phyloP scores from a whole-genome alignment of 129 eudicot species.

The Solidago caesia region DNA sequence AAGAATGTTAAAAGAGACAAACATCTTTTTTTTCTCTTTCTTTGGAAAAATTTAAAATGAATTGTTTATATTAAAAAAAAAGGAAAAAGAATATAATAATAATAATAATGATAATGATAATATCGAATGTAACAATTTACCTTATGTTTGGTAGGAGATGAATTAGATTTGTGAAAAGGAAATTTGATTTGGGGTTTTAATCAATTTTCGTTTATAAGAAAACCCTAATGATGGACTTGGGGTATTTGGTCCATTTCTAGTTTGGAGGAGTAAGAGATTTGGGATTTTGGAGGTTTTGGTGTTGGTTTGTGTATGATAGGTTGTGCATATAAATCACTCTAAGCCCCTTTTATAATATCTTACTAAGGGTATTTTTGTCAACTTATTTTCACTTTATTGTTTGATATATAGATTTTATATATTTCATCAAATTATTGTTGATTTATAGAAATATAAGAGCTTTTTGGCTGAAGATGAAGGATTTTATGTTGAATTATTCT shows the following conservation, averaged over 20 bases:
- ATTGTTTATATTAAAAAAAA: conserved; percentile 19
- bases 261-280: conserved; percentile 24
- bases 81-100: background rate
- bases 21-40: conserved; percentile 7
- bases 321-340: conserved; percentile 23
- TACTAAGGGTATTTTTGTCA: conserved; percentile 9
- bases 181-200: conserved; percentile 25
- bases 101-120: conserved; percentile 8
- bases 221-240: conserved; percentile 39
- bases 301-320: conserved; percentile 31
- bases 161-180: conserved; percentile 30
- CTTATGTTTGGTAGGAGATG: conserved; percentile 18
- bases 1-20: conserved; percentile 28
- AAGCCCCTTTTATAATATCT: conserved; percentile 11
- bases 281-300: conserved; percentile 28
- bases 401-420: no score
- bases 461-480: no score
- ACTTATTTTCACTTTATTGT: background rate
- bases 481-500: no score
- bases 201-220: conserved; percentile 16
- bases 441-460: no score
- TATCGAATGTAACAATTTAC: conserved; percentile 23
- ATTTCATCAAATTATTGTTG: no score
- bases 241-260: conserved; percentile 24
- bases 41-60: conserved; percentile 17